Base-by-base conservation (phyloP, 31 red algal genomes). In the Asparagopsis taxiformis region DNA sequence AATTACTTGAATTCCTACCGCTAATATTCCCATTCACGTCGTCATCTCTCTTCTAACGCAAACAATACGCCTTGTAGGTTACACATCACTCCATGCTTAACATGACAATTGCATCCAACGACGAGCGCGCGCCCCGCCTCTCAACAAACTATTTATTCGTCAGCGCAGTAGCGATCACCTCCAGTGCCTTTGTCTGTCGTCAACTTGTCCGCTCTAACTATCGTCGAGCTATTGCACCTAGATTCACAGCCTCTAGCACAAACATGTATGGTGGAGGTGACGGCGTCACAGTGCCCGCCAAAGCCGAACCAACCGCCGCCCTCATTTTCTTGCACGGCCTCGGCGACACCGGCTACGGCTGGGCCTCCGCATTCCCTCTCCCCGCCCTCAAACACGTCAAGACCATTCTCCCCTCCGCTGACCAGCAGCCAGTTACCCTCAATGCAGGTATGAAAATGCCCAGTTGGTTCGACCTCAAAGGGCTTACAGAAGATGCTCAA, bases 261-360 rank as follows among this genome's bases (percentile, higher is more conserved):
- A 53, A 20, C 5, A 72, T 72, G 60, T 87, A 55, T 49, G 86
- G 75, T 44, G 86, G 86, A n/a, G 86, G 86, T 25, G 44, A 65
- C 20, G 86, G 86, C 25, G 51, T 90, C 49, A 60, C 69, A 43
- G 62, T 90, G 41, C 58, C 74, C 22, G 39, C 68, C 1, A 55
- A 38, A 4, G 68, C 31, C 15, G 33, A 55, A 41, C 29, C 86
- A 15, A 62, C 74, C 20, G 74, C 86, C 52, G 76, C 68, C n/a
- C 32, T 85, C 38, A 85, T 96, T 35, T 96, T 89, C 55, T 50
- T 96, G 3, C 92, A 96, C 65, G 92, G 92, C 26, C 59, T 90
- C 33, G 92, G 92, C 46, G 92, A 90, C 61, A 79, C 85, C 21
- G 92, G 62, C 4, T 41, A 57, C 13, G 86, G 80, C 38, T 90